These are phyloP conservation scores for Alliaria petiolata DNA, from an alignment of 345 rosid genomes.

Conservation along the genomic window DNA sequence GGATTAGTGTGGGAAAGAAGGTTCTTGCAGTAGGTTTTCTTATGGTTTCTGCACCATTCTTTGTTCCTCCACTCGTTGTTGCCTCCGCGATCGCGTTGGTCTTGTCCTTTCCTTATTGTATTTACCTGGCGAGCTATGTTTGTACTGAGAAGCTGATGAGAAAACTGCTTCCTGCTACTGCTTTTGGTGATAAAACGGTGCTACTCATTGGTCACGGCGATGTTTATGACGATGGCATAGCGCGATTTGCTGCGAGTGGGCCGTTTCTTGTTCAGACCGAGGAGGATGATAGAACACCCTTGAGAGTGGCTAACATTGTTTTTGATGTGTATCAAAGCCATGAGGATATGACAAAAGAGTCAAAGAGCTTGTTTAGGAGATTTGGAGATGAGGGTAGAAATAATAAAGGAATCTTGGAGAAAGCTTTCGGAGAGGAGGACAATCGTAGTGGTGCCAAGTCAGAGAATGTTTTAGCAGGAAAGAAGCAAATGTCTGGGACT, in stretches of 20 bases:
- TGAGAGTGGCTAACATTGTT: slow-evolving; percentile 15
- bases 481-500: neutral
- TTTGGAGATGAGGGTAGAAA: slow-evolving; percentile 38
- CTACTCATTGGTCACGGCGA: slow-evolving; percentile 8
- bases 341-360: slow-evolving; percentile 39
- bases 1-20: slow-evolving; percentile 51
- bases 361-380: slow-evolving; percentile 42
- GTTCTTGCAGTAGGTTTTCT: slow-evolving; percentile 49
- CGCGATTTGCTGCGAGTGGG: neutral
- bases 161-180: slow-evolving; percentile 48
- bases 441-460: neutral
- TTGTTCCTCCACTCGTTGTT: slow-evolving; percentile 65
- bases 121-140: slow-evolving; percentile 62
- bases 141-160: slow-evolving; percentile 70
- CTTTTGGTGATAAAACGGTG: slow-evolving; percentile 16
- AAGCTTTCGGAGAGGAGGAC: neutral
- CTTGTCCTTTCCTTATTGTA: slow-evolving; percentile 56
- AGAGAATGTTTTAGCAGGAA: neutral
- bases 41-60: slow-evolving; percentile 51
- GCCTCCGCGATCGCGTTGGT: slow-evolving; percentile 53
- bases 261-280: slow-evolving; percentile 7
- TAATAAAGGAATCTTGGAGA: neutral
- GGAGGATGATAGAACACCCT: slow-evolving; percentile 5
- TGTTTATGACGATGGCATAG: neutral
- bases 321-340: slow-evolving; percentile 15